Evolutionary conservation across 371 early-diverging fungal species (phyloP), one percentile per base, ranked within the genome.

Genomic region (Mortierella sp.): DNA sequence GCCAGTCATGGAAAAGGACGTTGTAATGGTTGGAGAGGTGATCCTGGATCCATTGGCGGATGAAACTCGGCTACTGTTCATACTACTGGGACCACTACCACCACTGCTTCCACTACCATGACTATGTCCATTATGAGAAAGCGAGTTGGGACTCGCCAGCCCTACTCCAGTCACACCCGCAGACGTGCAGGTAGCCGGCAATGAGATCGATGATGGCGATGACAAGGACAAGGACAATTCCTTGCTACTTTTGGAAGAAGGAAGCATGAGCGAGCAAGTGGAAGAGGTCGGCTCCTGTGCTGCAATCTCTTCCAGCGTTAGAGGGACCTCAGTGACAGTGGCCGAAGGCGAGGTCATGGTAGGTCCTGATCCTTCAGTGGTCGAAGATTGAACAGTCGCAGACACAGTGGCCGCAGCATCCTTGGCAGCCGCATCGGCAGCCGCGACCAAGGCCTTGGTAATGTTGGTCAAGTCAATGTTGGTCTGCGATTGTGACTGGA

Each of bases 241-340:
- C 50, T 50, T 50, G 26, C 21, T 53, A 4, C 14, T 60, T 25
- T 48, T 59, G 9, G 50, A 43, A 1, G 14, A 28, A 26, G 46
- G 16, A 7, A 43, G 2, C 1, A 50, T 19, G 21, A 64, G 43
- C 11, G 56, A 37, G 2, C 68, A 16, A 1, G 65, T n/a, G 1
- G 47, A 43, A 7, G 48, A 28, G 0, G 77, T 72, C 1, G 77
- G 72, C 44, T 77, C 79, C 37, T 51, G 79, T 1, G 63, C 50
- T 25, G 79, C 73, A 47, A 72, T 72, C 44, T 77, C 79, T 19
- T 77, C 66, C 12, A 77, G 53, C 1, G 79, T 77, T 25, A 61
- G 43, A 1, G 68, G 59, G 1, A 56, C 21, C 21, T 65, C 37
- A 47, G 18, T 11, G 51, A 26, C 15, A 19, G 37, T 5, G 37